A percentile compares a stretch with the other conserved stretches of the same genome.
These are phyloP conservation scores for Echinochloa phyllopogon DNA, from an alignment of 176 grass and related monocot genomes.

Conservation along the genomic window DNA sequence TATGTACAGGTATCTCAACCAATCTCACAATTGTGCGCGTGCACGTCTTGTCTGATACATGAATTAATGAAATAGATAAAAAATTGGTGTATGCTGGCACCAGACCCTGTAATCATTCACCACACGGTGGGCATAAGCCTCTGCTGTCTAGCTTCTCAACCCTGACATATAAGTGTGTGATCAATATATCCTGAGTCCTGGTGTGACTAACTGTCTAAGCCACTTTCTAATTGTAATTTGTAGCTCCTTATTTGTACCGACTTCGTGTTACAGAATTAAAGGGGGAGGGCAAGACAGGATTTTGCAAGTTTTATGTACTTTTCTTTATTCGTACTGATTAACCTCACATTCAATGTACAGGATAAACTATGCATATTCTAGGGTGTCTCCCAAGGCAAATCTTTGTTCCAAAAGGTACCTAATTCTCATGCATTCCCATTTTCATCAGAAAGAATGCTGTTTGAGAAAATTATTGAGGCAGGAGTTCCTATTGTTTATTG, in stretches of 20 bases:
- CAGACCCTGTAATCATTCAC: not conserved
- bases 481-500: not conserved
- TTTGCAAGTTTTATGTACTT: constrained; percentile 3
- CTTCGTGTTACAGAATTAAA: not conserved
- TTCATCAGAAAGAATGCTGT: constrained; percentile 3
- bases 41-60: not conserved
- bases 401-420: constrained; percentile 59
- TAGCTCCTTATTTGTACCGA: constrained; percentile 22
- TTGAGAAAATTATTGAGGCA: not conserved
- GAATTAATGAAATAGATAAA: constrained; percentile 11
- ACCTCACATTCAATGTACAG: constrained; percentile 39
- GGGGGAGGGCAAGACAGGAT: not conserved
- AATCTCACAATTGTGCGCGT: not conserved
- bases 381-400: constrained; percentile 42
- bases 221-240: not conserved
- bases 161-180: constrained; percentile 4
- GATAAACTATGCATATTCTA: constrained; percentile 56
- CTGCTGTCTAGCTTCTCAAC: constrained; percentile 16
- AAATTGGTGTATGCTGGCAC: constrained; percentile 4
- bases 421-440: not conserved
- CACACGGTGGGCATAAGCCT: not conserved
- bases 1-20: not conserved
- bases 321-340: constrained; percentile 9
- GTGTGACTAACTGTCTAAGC: not conserved
- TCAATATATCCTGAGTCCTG: not conserved